Evolutionary conservation across 2,329 filamentous ascomycete genomes (phyloP).

Genomic region (Venturia nashicola): DNA sequence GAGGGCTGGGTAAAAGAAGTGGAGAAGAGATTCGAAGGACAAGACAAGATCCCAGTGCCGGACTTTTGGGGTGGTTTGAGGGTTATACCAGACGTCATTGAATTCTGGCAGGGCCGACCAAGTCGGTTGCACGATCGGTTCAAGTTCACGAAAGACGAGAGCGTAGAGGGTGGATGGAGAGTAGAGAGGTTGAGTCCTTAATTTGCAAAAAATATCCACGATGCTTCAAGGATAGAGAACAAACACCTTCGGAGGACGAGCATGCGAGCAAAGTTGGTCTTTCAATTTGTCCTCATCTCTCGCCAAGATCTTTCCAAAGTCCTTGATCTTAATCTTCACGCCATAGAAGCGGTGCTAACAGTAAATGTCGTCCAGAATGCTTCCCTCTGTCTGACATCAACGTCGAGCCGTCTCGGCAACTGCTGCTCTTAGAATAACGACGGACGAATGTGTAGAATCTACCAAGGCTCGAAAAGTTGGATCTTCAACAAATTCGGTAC

Average conservation of each 20-base stretch:
- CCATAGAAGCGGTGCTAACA: too few relatives aligned
- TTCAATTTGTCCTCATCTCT: neutral
- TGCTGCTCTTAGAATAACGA: too few relatives aligned
- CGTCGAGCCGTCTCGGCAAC: too few relatives aligned
- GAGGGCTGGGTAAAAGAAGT: conserved; percentile 67
- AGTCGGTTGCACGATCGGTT: conserved; percentile 92
- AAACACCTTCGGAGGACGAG: neutral
- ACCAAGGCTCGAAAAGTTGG: too few relatives aligned
- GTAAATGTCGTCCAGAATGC: too few relatives aligned
- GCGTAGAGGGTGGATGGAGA: conserved; percentile 43
- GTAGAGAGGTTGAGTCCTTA: conserved; percentile 65
- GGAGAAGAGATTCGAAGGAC: conserved; percentile 60
- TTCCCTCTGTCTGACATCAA: too few relatives aligned
- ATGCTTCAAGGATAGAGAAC: neutral
- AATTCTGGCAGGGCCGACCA: conserved; percentile 92
- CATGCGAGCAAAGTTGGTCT: neutral
- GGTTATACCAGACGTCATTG: conserved; percentile 71
- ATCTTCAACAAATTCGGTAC: too few relatives aligned
- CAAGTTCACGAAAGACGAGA: conserved; percentile 55
- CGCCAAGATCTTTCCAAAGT: neutral
- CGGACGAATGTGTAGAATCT: too few relatives aligned
- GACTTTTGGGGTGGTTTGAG: conserved; percentile 91
- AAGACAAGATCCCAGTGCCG: conserved; percentile 76
- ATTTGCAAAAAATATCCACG: neutral
- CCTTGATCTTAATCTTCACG: too few relatives aligned